Base-by-base conservation (phyloP, 2,329 filamentous ascomycete species). In the Pseudogymnoascus sp. region DNA sequence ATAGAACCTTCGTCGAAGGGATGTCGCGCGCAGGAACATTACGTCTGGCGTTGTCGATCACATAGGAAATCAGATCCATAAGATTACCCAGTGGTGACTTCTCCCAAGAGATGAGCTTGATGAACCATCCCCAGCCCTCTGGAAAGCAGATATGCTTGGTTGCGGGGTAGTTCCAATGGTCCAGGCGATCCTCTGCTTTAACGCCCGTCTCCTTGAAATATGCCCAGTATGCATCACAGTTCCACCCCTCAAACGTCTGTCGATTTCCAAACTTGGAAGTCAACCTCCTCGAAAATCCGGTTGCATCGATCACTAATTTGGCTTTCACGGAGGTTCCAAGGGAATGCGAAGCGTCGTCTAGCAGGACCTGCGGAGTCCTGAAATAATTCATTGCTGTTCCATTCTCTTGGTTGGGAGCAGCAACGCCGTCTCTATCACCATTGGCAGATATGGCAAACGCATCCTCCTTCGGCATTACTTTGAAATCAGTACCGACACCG, bases 81-180 rank as follows among this genome's bases (percentile, higher is more conserved):
- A 72, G 64, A 14, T 70, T 70, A 26, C 66, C 42, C 12, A 70
- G 66, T 10, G 69, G 64, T 51, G 63, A 69, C 23, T 67, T 68
- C 54, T 72, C 68, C 70, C 70, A 71, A 8, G 69, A 67, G 6
- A 67, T 67, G 23, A 71, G 66, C 54, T 67, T 65, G 45, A 72
- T 72, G 5, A 70, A 66, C 70, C 68, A 72, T 23, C 65, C 68
- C 70, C 71, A 72, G 64, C 70, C 71, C 64, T 72, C 70, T 18
- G 69, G 62, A 16, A 71, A 61, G 61, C 70, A 72, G 16, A 72
- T 65, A 60, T 72, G 70, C 18, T 72, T 72, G 4, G 69, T 72
- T 45, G 70, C 68, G n/a, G 64, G 64, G 36, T 66, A 66, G 18
- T 71, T 67, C 37, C 67, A 71, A 63, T 66, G 39, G 18, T 64